A percentile compares a stretch with the other conserved stretches of the same genome.
Evolutionary conservation across 495 filamentous ascomycete species (phyloP).

Genomic region (Daldinia grandis): DNA sequence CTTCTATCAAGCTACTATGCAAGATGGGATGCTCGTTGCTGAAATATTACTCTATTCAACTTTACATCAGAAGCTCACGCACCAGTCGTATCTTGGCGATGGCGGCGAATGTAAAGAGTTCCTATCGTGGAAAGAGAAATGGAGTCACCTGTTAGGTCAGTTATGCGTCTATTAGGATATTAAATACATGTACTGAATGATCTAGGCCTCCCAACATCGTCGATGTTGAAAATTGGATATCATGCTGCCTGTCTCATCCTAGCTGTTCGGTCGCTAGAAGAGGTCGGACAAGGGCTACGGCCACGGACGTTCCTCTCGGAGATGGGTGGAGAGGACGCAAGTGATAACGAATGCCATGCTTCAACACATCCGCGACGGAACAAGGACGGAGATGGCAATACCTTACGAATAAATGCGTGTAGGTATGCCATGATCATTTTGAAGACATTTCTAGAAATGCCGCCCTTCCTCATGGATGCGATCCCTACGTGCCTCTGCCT

Average conservation of each 20-base stretch:
- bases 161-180: background rate
- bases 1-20: slow-evolving; percentile 47
- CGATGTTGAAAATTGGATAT: slow-evolving; percentile 44
- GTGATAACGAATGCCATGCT: slow-evolving; percentile 20
- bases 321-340: slow-evolving; percentile 23
- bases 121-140: slow-evolving; percentile 44
- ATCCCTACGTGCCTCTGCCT: slow-evolving; percentile 39
- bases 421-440: slow-evolving; percentile 41
- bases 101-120: slow-evolving; percentile 47
- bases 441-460: slow-evolving; percentile 44
- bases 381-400: slow-evolving; percentile 8
- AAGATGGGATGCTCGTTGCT: slow-evolving; percentile 46
- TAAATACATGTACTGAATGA: slow-evolving; percentile 12
- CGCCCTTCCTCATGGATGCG: slow-evolving; percentile 38
- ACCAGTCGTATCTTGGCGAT: slow-evolving; percentile 41
- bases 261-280: slow-evolving; percentile 39
- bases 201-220: slow-evolving; percentile 39
- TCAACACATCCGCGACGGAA: background rate
- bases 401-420: slow-evolving; percentile 35
- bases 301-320: slow-evolving; percentile 35
- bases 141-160: slow-evolving; percentile 42
- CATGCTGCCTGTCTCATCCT: slow-evolving; percentile 44
- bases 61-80: slow-evolving; percentile 41
- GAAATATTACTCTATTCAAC: slow-evolving; percentile 44
- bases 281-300: slow-evolving; percentile 38